Conservation (phyloP, 2,329 filamentous ascomycete species). For the Pseudogymnoascus sp. region DNA sequence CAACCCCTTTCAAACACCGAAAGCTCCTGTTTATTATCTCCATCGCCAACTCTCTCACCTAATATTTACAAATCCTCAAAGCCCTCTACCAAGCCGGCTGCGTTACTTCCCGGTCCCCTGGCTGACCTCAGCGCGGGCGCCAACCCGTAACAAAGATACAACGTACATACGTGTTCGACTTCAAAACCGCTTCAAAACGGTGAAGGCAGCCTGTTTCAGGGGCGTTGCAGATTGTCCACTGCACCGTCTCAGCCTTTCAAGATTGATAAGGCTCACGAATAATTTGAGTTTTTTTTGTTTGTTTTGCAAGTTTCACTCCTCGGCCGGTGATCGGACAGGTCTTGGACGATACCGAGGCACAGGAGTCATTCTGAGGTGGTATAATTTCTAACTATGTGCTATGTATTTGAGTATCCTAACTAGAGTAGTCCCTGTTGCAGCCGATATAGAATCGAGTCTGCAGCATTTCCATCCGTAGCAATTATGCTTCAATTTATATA, state of each 20-base stretch:
- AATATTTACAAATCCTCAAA: background rate
- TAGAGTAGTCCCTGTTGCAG: background rate
- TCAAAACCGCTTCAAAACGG: slow-evolving; percentile 5
- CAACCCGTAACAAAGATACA: background rate
- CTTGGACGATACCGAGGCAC: background rate
- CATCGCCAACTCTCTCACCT: background rate
- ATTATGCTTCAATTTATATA: background rate
- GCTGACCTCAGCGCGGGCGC: background rate
- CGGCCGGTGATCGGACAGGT: background rate
- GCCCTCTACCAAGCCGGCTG: background rate
- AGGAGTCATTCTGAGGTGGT: background rate
- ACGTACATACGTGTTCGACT: background rate
- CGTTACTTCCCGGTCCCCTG: background rate
- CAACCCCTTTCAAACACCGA: background rate
- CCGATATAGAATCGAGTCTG: background rate
- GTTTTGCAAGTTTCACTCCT: background rate
- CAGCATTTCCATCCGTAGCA: background rate
- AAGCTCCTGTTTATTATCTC: background rate
- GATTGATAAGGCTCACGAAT: background rate
- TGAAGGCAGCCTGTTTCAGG: background rate
- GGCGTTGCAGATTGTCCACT: background rate
- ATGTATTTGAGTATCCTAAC: background rate
- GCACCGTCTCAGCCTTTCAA: background rate
- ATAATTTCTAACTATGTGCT: slow-evolving; percentile 1
- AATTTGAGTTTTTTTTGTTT: background rate